Evolutionary conservation across 2,329 filamentous ascomycete genomes (phyloP).

Genomic region (Nemania serpens): DNA sequence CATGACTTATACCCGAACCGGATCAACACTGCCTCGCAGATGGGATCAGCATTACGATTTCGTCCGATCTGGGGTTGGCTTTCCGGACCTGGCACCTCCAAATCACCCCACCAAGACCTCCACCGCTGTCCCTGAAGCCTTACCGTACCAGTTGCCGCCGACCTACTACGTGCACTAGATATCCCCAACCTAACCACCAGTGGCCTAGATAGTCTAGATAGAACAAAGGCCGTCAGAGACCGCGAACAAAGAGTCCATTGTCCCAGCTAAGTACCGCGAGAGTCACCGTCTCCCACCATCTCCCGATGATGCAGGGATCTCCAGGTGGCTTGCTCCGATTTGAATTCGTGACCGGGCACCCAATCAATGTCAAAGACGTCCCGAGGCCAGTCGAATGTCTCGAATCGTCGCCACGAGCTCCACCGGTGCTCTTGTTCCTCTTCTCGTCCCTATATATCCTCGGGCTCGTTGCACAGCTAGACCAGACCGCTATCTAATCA

Average conservation of each 20-base stretch:
- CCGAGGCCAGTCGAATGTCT: constrained; percentile 42
- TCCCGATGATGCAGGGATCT: constrained; percentile 42
- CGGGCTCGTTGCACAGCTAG: constrained; percentile 42
- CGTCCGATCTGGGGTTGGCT: constrained; percentile 19
- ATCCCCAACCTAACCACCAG: background rate
- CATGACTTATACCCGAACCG: constrained; percentile 22
- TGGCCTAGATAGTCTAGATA: background rate
- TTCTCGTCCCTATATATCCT: constrained; percentile 45
- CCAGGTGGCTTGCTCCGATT: constrained; percentile 40
- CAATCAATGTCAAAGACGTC: constrained; percentile 35
- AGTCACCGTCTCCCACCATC: constrained; percentile 8
- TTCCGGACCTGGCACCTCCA: constrained; percentile 4
- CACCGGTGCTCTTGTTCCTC: constrained; percentile 31
- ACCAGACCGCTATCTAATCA: constrained; percentile 36
- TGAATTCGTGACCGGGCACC: constrained; percentile 44
- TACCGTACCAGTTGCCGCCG: constrained; percentile 6
- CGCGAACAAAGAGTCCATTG: constrained; percentile 22
- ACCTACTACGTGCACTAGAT: background rate
- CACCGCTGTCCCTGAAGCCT: constrained; percentile 8
- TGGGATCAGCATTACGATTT: constrained; percentile 23
- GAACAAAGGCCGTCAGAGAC: background rate
- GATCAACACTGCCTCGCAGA: constrained; percentile 5
- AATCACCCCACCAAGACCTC: constrained; percentile 1
- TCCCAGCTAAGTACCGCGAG: constrained; percentile 17
- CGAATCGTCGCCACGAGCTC: constrained; percentile 37